Evolutionary conservation across 768 basidiomycete species (phyloP), one percentile per base, ranked within the genome.

Genomic region (Tephrocybe rancida): DNA sequence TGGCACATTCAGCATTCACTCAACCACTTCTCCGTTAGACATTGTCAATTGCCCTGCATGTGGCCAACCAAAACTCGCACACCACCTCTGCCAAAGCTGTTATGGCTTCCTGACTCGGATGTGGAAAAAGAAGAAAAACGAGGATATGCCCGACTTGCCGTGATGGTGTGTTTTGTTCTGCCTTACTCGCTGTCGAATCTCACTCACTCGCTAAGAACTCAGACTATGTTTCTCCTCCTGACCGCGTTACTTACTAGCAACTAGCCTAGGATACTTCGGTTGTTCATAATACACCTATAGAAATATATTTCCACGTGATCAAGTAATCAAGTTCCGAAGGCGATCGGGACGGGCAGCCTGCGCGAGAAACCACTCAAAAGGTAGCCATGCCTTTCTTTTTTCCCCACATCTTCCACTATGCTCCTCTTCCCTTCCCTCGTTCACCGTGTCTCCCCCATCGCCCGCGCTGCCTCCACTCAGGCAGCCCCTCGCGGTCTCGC

Each of bases 1-100:
- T 49, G 18, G 34, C 34, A 35, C 44, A 22, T 48, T 43, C 26
- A 30, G 19, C 22, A 25, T 44, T 18, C 22, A 57, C 21, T 43
- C 16, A 44, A 38, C 16, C 44, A 30, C 37, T 25, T 27, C 52
- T 64, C 35, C 35, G 35, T 30, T 60, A 98, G 95, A 95, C 67
- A 84, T 98, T 59, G 90, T 91, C 55, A 83, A 87, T 59, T 98
- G 95, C 64, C 85, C 91, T n/a, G 90, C 83, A 22, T 98, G 95
- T 61, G 95, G 95, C 24, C 74, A 77, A 14, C 85, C 92, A 41
- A 97, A 97, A 68, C 84, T 95, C 14, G 86, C 90, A 16, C 95
- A 96, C 65, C 86, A 95, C 67, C 72, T 95, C 13, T 98, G 95
- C 71, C 81, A 84, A 51, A 77, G 75, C 29, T 98, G 95, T 68